These are phyloP conservation scores for Verticillium nonalfalfae DNA, from an alignment of 2,329 filamentous ascomycete genomes.

Conservation along the genomic window DNA sequence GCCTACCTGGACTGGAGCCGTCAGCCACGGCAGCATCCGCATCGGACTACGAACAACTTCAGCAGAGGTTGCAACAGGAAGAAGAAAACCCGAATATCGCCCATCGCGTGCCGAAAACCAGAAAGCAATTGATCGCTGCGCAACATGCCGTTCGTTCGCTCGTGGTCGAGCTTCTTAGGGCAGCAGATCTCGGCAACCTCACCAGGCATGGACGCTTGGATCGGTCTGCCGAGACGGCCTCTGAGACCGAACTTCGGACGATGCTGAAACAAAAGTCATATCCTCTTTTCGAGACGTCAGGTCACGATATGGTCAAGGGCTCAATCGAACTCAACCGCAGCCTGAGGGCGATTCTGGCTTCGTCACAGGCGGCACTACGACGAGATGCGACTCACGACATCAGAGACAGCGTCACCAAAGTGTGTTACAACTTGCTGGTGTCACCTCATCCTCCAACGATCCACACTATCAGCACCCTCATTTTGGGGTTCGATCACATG, in stretches of 20 bases:
- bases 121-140: neutral
- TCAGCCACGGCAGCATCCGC: neutral
- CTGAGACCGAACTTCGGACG: conserved; percentile 1
- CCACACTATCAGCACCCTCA: conserved; percentile 64
- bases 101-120: neutral
- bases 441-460: conserved; percentile 57
- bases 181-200: neutral
- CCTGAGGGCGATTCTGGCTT: conserved; percentile 3
- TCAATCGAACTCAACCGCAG: conserved; percentile 4
- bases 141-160: neutral
- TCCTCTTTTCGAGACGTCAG: neutral
- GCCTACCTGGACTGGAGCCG: neutral
- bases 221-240: neutral
- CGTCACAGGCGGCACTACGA: neutral
- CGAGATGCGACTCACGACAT: neutral
- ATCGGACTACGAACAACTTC: conserved; percentile 1
- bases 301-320: neutral
- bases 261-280: neutral
- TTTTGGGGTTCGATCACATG: conserved; percentile 55
- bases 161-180: neutral
- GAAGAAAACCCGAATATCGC: neutral
- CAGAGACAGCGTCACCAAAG: conserved; percentile 26
- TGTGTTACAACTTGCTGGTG: conserved; percentile 62
- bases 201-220: neutral
- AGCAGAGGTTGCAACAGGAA: neutral